A percentile compares a stretch with the other conserved stretches of the same genome.
These are phyloP conservation scores for Nectriaceae sp. DNA, from an alignment of 2,329 filamentous ascomycete species.

Conservation along the genomic window DNA sequence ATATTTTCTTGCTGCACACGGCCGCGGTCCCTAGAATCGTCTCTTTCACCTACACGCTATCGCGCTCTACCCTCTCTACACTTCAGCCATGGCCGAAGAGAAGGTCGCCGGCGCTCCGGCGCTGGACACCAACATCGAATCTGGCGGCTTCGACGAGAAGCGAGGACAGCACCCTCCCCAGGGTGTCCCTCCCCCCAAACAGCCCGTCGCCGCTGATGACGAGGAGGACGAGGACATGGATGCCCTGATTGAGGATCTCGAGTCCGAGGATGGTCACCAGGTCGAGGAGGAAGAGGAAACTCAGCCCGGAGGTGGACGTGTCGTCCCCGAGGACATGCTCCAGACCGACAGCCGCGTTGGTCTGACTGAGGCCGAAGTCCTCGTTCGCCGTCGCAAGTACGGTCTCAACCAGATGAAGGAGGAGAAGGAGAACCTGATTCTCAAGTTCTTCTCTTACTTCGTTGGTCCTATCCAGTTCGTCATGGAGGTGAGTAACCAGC, in stretches of 20 bases:
- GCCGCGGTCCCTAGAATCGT: constrained; percentile 15
- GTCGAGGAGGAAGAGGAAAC: constrained; percentile 62
- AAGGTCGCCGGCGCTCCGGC: constrained; percentile 54
- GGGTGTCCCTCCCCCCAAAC: constrained; percentile 36
- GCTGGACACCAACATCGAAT: constrained; percentile 65
- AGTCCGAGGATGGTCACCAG: constrained; percentile 75
- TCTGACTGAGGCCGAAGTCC: constrained; percentile 72
- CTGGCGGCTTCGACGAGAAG: constrained; percentile 68
- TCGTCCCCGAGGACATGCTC: constrained; percentile 73
- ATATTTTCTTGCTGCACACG: constrained; percentile 24
- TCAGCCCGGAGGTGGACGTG: constrained; percentile 56
- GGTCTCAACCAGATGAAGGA: constrained; percentile 91
- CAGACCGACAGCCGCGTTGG: constrained; percentile 74
- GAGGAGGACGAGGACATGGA: constrained; percentile 83
- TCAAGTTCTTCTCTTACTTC: constrained; percentile 84
- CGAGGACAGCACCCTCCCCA: constrained; percentile 38
- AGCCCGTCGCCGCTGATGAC: constrained; percentile 59
- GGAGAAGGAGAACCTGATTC: constrained; percentile 80
- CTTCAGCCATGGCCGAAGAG: constrained; percentile 54
- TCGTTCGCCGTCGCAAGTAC: constrained; percentile 65
- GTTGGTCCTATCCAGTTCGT: constrained; percentile 90
- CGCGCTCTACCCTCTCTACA: constrained; percentile 16
- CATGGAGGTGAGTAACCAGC: constrained; percentile 70
- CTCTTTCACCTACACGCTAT: constrained; percentile 11
- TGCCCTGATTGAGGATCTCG: constrained; percentile 82